phyloP scores from a whole-genome alignment of 2,329 filamentous ascomycete genomes.

The Chrysosporium keratinophilum region DNA sequence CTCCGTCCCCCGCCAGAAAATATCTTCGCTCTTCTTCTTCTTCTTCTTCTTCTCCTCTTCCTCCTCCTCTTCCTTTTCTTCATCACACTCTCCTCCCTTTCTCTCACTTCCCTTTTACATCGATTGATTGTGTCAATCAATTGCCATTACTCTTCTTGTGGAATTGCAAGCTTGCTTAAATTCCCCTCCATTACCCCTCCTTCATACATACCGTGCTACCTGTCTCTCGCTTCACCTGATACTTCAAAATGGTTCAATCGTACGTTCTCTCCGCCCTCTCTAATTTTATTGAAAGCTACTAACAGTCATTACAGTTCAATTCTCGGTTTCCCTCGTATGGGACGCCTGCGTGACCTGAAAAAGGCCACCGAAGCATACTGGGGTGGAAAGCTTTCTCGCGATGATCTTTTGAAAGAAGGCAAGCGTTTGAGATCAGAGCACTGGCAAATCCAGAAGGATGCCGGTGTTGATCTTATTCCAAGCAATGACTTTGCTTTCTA shows the following conservation, averaged over 20 bases:
- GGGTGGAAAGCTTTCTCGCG: conserved; percentile 86
- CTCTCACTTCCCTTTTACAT: conserved; percentile 15
- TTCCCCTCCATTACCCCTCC: neutral
- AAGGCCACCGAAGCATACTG: conserved; percentile 99
- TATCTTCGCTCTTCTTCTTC: neutral
- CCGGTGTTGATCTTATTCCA: conserved; percentile 92
- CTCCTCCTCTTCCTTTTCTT: conserved; percentile 17
- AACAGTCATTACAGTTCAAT: conserved; percentile 46
- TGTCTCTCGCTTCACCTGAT: neutral
- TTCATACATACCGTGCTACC: neutral
- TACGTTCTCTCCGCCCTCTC: conserved; percentile 29
- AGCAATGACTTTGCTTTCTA: conserved; percentile 99
- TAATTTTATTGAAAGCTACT: conserved; percentile 10
- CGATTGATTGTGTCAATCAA: conserved; percentile 10
- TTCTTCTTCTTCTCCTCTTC: conserved; percentile 13
- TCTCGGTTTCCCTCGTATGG: conserved; percentile 98
- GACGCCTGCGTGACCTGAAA: conserved; percentile 96
- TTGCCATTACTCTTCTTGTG: neutral
- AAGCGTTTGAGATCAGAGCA: conserved; percentile 94
- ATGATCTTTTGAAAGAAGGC: conserved; percentile 83
- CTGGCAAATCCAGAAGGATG: conserved; percentile 99
- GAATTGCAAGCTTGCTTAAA: neutral
- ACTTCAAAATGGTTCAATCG: conserved; percentile 51
- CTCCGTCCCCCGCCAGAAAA: neutral
- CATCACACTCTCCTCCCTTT: conserved; percentile 17